Base-by-base conservation (phyloP, 768 basidiomycete species). In the Phanerochaete carnosa region DNA sequence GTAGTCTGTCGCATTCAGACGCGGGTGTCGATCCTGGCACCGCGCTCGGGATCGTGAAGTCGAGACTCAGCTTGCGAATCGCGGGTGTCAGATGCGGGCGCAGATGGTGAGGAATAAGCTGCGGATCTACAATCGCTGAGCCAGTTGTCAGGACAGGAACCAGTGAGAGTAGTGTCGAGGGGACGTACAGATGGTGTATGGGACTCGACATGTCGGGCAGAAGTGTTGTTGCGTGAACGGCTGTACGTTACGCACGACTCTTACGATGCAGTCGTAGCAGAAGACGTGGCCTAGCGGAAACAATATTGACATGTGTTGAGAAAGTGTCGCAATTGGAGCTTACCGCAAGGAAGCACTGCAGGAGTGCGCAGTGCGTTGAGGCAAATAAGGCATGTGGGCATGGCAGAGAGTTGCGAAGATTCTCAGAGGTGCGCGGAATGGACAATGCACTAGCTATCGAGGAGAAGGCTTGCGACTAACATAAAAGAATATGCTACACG, bases 331-430 rank as follows among this genome's bases (percentile, higher is more conserved):
- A 29, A 46, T 23, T n/a, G n/a, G n/a, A n/a, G 68, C 83, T 57
- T 65, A 89, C 88, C 87, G 69, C 88, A 89, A 43, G 87, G 86
- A 0, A 87, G 66, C 12, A 80, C 80, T 2, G 85, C 83, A 1
- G 88, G 88, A 30, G 70, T 77, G 32, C 80, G 81, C 55, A 84
- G 69, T 7, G 71, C 68, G 45, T 87, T 84, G 25, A 83, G 75
- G 69, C 88, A 90, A 64, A 89, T 86, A 58, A 79, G 77, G 70
- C 88, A 89, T 33, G 79, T 73, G 35, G 78, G 74, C 83, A 84
- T 82, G 29, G 26, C 19, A 12, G 45, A 28, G 22, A 39, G 5
- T 12, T 19, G 11, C 8, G 37, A 29, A 29, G 49, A 12, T 12
- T 28, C 49, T 15, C 26, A 23, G 28, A 51, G 25, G 49, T 16